Conservation (phyloP, 1,284 basidiomycete species). For the Irpex sp. region DNA sequence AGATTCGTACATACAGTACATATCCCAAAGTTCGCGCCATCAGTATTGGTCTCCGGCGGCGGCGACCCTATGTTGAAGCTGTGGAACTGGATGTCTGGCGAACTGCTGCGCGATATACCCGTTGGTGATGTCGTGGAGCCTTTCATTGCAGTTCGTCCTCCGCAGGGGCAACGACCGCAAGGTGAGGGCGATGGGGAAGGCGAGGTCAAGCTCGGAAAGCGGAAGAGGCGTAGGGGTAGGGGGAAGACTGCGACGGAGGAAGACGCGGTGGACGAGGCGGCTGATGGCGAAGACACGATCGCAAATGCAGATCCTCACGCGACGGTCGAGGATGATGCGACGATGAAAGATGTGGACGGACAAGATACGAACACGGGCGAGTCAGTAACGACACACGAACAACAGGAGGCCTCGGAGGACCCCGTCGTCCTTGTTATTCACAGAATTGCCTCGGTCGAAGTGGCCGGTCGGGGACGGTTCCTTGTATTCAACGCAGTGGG, state of each 20-base stretch:
- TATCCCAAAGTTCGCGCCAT: constrained; percentile 50
- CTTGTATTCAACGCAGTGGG: constrained; percentile 67
- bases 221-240: constrained; percentile 12
- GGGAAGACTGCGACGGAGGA: constrained; percentile 24
- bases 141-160: constrained; percentile 52
- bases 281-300: constrained; percentile 15
- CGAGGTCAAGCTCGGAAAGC: constrained; percentile 20
- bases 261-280: constrained; percentile 13
- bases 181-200: constrained; percentile 37
- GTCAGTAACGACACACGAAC: constrained; percentile 5
- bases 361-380: constrained; percentile 23
- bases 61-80: constrained; percentile 77
- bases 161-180: constrained; percentile 34
- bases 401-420: constrained; percentile 14
- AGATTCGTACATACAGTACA: constrained; percentile 85
- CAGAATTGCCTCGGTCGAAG: constrained; percentile 43
- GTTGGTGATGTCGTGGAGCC: constrained; percentile 57
- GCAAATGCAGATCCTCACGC: constrained; percentile 12
- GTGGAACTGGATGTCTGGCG: constrained; percentile 78
- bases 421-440: constrained; percentile 49
- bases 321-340: constrained; percentile 17
- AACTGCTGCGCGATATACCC: constrained; percentile 46
- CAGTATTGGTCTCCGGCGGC: constrained; percentile 76
- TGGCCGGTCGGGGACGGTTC: constrained; percentile 29
- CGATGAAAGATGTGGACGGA: constrained; percentile 19